These are phyloP conservation scores for Neospora caninum DNA, from an alignment of 169 alveolate species.

Conservation along the genomic window DNA sequence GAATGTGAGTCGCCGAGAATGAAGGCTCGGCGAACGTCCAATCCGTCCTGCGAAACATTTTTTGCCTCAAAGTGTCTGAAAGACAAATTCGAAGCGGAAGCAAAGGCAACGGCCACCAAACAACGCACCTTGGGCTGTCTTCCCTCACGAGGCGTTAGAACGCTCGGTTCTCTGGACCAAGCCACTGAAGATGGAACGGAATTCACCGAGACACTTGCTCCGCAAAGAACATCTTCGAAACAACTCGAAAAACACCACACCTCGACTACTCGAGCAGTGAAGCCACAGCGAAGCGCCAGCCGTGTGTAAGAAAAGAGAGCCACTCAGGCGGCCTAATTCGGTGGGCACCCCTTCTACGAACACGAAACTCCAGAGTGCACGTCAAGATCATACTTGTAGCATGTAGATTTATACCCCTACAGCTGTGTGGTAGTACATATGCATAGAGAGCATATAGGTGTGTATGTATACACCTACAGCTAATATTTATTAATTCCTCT, in stretches of 20 bases:
- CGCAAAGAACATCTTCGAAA: background rate
- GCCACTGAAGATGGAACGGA: background rate
- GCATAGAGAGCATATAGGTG: too few species aligned
- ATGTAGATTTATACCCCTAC: too few species aligned
- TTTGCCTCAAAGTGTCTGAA: slow-evolving; percentile 39
- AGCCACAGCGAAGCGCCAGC: background rate
- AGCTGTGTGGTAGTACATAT: too few species aligned
- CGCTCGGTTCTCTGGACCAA: background rate
- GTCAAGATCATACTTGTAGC: too few species aligned
- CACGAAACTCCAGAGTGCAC: too few species aligned
- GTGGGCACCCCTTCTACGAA: too few species aligned
- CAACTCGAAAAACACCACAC: background rate
- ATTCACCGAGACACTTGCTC: background rate
- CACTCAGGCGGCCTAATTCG: too few species aligned
- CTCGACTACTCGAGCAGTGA: background rate
- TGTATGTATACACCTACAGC: too few species aligned
- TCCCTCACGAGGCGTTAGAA: background rate
- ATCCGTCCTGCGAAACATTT: slow-evolving; percentile 26
- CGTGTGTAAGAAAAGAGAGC: background rate
- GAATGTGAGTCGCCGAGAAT: slow-evolving; percentile 24
- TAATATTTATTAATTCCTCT: too few species aligned
- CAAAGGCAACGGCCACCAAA: background rate
- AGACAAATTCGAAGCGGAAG: background rate
- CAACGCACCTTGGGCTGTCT: background rate
- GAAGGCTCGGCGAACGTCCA: background rate